Percentiles rank a stretch among this genome's conserved stretches.
These are phyloP conservation scores for Xylaria cubensis DNA, from an alignment of 495 filamentous ascomycete genomes.

Conservation along the genomic window DNA sequence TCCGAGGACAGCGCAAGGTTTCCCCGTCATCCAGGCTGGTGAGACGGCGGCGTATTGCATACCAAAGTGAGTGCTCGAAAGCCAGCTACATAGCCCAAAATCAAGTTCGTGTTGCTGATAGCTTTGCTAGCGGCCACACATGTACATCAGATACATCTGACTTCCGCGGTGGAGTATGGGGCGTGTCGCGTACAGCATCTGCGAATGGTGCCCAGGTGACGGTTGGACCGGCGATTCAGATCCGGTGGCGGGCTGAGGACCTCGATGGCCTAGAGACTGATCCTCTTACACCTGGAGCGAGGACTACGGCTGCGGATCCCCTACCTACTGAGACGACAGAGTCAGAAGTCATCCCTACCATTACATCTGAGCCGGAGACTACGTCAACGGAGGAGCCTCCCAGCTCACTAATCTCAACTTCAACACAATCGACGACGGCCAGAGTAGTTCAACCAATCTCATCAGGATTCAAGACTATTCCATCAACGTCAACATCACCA, in stretches of 20 bases:
- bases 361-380: background rate
- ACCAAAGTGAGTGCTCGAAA: conserved; percentile 32
- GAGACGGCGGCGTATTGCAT: conserved; percentile 51
- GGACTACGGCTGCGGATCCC: conserved; percentile 10
- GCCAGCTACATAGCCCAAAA: background rate
- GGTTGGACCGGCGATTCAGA: conserved; percentile 49
- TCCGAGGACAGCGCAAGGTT: conserved; percentile 42
- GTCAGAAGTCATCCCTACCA: background rate
- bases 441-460: background rate
- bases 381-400: background rate
- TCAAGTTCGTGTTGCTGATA: background rate
- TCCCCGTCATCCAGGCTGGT: conserved; percentile 41
- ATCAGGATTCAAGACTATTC: background rate
- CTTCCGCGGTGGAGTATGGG: conserved; percentile 52
- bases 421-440: background rate
- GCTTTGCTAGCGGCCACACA: conserved; percentile 36
- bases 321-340: background rate
- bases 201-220: conserved; percentile 36
- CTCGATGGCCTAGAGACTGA: conserved; percentile 45
- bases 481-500: background rate
- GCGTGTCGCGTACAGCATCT: conserved; percentile 36
- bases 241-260: conserved; percentile 49
- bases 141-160: conserved; percentile 50
- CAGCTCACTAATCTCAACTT: too few species aligned
- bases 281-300: conserved; percentile 41